Conservation (phyloP, 768 basidiomycete genomes). For the Kwoniella europaea region DNA sequence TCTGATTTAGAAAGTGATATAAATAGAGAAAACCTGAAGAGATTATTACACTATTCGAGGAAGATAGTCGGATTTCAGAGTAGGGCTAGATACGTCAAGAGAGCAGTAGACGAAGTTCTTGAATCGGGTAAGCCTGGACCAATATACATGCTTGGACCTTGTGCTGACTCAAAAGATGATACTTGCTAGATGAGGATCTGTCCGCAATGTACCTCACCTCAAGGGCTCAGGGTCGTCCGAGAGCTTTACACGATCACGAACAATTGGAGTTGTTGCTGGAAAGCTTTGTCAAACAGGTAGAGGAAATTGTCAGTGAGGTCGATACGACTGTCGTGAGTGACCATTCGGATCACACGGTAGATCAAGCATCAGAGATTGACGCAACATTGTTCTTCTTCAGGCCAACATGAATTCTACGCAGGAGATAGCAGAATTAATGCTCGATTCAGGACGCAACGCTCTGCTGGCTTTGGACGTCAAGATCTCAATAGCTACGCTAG, state of each 20-base stretch:
- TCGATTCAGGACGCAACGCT: conserved; percentile 93
- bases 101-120: conserved; percentile 87
- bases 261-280: conserved; percentile 93
- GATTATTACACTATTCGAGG: conserved; percentile 88
- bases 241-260: conserved; percentile 80
- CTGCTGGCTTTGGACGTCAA: conserved; percentile 89
- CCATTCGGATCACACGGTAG: neutral
- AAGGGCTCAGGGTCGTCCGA: conserved; percentile 69
- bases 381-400: conserved; percentile 58
- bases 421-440: conserved; percentile 94
- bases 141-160: neutral
- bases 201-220: conserved; percentile 94
- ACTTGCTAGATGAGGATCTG: conserved; percentile 79
- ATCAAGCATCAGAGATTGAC: neutral
- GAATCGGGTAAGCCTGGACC: conserved; percentile 69
- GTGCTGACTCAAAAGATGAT: neutral
- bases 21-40: conserved; percentile 90
- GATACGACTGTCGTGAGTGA: conserved; percentile 75
- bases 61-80: conserved; percentile 87
- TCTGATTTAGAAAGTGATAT: conserved; percentile 95
- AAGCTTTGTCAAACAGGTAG: conserved; percentile 92
- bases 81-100: conserved; percentile 85
- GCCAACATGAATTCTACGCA: conserved; percentile 95
- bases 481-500: conserved; percentile 94
- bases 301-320: conserved; percentile 92